Evolutionary conservation across 768 basidiomycete species (phyloP).

Genomic region (Rubroboletus pulcherrimus): DNA sequence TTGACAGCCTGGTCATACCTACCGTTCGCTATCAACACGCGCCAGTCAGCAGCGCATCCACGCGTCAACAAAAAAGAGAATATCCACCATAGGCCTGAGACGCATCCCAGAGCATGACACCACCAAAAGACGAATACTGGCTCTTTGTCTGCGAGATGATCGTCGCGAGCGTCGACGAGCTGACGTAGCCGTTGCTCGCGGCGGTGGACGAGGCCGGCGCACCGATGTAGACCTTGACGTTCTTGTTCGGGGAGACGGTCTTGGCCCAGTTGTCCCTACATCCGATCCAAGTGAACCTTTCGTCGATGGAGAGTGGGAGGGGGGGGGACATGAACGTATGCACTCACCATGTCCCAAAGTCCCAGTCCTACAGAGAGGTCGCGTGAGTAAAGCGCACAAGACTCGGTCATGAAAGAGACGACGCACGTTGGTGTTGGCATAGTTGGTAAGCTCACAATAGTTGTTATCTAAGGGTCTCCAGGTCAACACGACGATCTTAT

Average conservation of each 20-base stretch:
- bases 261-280: conserved; percentile 47
- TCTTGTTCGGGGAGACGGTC: conserved; percentile 38
- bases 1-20: conserved; percentile 43
- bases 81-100: conserved; percentile 43
- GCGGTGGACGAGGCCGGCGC: conserved; percentile 40
- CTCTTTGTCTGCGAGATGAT: conserved; percentile 33
- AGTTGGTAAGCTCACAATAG: conserved; percentile 37
- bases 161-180: conserved; percentile 28
- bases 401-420: not conserved
- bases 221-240: conserved; percentile 48
- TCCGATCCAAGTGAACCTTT: not conserved
- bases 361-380: conserved; percentile 38
- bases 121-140: conserved; percentile 44
- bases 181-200: conserved; percentile 41
- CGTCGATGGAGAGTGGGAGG: not conserved
- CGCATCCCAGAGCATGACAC: conserved; percentile 42
- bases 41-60: not conserved
- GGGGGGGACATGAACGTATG: not conserved
- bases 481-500: conserved; percentile 1
- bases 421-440: conserved; percentile 41
- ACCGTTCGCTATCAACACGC: conserved; percentile 33
- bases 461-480: conserved; percentile 39
- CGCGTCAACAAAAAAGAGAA: not conserved
- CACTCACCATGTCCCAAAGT: conserved; percentile 38
- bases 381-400: not conserved